Evolutionary conservation across 192 early-diverging fungal species (phyloP).

Genomic region (Radiomyces spectabilis): DNA sequence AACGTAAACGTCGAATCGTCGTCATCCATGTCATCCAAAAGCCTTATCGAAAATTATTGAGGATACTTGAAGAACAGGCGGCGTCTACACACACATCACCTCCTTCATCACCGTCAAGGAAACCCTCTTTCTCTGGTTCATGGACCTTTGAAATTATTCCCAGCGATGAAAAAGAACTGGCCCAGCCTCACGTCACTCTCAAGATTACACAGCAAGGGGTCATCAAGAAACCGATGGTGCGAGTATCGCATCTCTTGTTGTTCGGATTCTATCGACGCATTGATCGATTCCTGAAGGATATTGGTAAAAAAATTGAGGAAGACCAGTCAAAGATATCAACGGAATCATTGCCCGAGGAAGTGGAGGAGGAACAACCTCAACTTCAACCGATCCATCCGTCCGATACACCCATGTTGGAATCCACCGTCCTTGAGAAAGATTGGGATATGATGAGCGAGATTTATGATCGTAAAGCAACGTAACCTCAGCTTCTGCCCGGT

Average conservation of each 20-base stretch:
- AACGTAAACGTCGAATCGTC: slow-evolving; percentile 9
- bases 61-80: slow-evolving; percentile 16
- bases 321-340: not conserved
- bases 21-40: slow-evolving; percentile 11
- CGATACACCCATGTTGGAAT: not conserved
- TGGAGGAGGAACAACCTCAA: not conserved
- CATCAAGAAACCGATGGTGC: slow-evolving; percentile 23
- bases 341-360: not conserved
- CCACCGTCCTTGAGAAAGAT: slow-evolving; percentile 8
- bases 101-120: too few relatives aligned
- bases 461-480: slow-evolving; percentile 16
- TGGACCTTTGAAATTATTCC: slow-evolving; percentile 24
- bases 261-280: slow-evolving; percentile 26
- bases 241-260: slow-evolving; percentile 13
- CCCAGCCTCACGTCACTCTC: not conserved
- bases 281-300: slow-evolving; percentile 28
- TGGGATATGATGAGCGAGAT: slow-evolving; percentile 30
- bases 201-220: slow-evolving; percentile 28
- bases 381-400: not conserved
- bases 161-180: not conserved
- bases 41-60: slow-evolving; percentile 3
- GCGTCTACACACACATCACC: slow-evolving; percentile 7
- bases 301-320: slow-evolving; percentile 12
- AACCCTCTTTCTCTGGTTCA: slow-evolving; percentile 19
- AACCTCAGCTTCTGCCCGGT: not conserved